Evolutionary conservation across 305 asterid species (phyloP), one percentile per base, ranked within the genome.

Genomic region (Fraxinus albicans): DNA sequence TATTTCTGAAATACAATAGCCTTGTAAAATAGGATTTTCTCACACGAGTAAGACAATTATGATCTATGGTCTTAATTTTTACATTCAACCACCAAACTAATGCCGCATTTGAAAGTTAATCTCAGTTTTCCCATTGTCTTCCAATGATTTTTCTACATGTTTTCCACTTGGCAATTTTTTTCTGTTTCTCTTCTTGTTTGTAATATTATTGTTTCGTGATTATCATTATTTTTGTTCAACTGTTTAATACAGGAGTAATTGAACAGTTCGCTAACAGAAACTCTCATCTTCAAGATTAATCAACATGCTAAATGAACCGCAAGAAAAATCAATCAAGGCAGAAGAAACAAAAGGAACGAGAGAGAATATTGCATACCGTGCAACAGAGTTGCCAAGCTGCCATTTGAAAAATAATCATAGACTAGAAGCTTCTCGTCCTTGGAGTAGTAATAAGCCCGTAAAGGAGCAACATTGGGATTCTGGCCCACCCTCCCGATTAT

Each of bases 371-470:
- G 76, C 80, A 60, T 92, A 95, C 99, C 98, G 73, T 95, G 99
- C 86, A 95, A 84, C 29, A 91, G 90, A 42, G 89, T 69, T 2
- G 97, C 89, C 88, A 95, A 91, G 90, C 94, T 94, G 72, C 98
- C 91, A 58, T 80, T 89, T 25, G 95, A 80, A 86, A 90, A 91
- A 89, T 93, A 91, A 87, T 92, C 99, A 83, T 89, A 91, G 58
- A 95, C 98, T 25, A 95, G 89, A 63, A 95, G 97, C 93, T 95
- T 95, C 79, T 95, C 98, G 80, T 95, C 98, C 89, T 95, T 94
- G 88, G 99, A 95, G 91, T 93, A 95, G 80, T 95, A 95, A 88
- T 94, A 95, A 69, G 99, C 99, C 1, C 98, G 93, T 67, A 95
- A 84, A 82, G 97, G 97, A 53, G 89, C 95, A 10, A 89, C 79